These are phyloP conservation scores for Colletotrichum sp. DNA, from an alignment of 2,329 filamentous ascomycete species.

Conservation along the genomic window DNA sequence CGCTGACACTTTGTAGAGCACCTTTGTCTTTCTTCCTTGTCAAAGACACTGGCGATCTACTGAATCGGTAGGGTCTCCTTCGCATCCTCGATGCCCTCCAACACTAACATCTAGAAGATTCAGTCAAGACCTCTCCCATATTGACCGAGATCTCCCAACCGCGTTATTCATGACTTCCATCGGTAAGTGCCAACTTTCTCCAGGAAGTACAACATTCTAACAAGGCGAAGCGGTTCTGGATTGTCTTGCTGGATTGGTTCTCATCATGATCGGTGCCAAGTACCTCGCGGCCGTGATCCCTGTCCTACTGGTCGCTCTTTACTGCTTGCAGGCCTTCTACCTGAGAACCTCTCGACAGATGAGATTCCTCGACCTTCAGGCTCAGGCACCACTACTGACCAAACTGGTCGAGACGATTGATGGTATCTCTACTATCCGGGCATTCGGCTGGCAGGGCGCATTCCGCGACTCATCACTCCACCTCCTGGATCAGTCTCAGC, in stretches of 20 bases:
- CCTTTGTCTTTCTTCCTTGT: conserved; percentile 23
- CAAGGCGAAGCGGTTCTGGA: neutral
- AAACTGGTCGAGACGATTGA: conserved; percentile 43
- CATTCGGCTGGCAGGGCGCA: conserved; percentile 27
- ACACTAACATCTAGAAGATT: conserved; percentile 7
- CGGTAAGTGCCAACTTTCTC: neutral
- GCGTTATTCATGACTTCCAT: conserved; percentile 4
- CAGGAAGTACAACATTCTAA: neutral
- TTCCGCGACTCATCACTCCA: neutral
- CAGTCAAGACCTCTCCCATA: conserved; percentile 29
- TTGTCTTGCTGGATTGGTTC: conserved; percentile 16
- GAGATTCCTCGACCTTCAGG: conserved; percentile 59
- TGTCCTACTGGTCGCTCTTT: conserved; percentile 26
- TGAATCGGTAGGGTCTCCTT: conserved; percentile 17
- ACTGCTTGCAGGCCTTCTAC: conserved; percentile 30
- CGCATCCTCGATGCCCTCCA: neutral
- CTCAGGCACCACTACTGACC: conserved; percentile 50
- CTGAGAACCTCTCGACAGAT: conserved; percentile 62
- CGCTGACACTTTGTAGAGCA: neutral
- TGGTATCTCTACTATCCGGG: conserved; percentile 30
- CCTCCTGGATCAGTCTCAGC: conserved; percentile 26
- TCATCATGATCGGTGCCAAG: conserved; percentile 50
- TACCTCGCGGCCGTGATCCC: conserved; percentile 53
- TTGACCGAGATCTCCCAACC: conserved; percentile 26
- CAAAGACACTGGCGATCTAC: conserved; percentile 24